Base-by-base conservation (phyloP, 306 rosid species). In the Dalbergia cochinchinensis region DNA sequence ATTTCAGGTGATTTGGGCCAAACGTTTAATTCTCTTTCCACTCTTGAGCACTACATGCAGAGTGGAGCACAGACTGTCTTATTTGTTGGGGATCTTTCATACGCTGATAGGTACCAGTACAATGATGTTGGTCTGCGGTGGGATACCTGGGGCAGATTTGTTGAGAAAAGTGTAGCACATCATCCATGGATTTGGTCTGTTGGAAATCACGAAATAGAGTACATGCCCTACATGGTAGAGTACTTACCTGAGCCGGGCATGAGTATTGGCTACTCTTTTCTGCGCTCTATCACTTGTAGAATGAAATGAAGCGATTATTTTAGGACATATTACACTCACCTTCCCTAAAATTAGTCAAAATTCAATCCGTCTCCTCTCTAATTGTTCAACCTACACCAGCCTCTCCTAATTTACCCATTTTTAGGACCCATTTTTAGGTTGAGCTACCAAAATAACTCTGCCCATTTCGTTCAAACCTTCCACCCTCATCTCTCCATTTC, bases 1-100 rank as follows among this genome's bases (percentile, higher is more conserved):
- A 67, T 83, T 84, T 80, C 81, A 95, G 99, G 99, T 80, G 99
- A 96, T 89, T 66, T 96, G 96, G 99, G 99, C 54, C 99, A 93
- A 87, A 96, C 99, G 11, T 91, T 83, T 77, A 96, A 96, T 86
- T 96, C 99, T 65, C 91, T 91, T 69, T 91, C 98, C 64, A 96
- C 99, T 67, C 94, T 96, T 79, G 86, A 96, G 64, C 99, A 93
- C 81, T 93, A 90, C 82, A 86, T 91, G 79, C 82, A 89, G 84
- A 96, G 97, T 88, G 92, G 88, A 83, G 99, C 91, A 13, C 87
- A 93, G 82, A 51, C 97, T 65, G 97, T 93, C 53, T 82, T 96
- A 78, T 96, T 87, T 81, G 65, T 93, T 70, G 99, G 99, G 79
- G 99, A 96, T 89, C 93, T 96, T 78, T 80, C 97, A 80, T 96